These are phyloP conservation scores for Trichoderma lentiforme DNA, from an alignment of 2,329 filamentous ascomycete species.

Conservation along the genomic window DNA sequence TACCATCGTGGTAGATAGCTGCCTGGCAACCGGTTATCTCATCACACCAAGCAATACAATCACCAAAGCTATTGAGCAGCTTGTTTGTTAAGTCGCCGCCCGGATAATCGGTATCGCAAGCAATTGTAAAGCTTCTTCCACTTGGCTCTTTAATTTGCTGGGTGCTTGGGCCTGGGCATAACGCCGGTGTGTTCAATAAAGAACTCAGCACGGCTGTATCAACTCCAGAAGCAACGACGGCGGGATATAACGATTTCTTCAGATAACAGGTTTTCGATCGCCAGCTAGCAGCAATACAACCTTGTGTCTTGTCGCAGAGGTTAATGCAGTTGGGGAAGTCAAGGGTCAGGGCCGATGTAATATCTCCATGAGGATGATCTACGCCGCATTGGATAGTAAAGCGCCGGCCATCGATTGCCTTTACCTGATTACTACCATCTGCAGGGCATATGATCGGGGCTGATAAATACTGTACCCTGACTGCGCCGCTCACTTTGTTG, in stretches of 20 bases:
- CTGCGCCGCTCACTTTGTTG: neutral
- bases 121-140: neutral
- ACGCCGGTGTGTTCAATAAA: neutral
- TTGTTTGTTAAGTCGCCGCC: neutral
- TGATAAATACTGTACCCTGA: neutral
- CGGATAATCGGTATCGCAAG: neutral
- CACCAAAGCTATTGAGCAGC: neutral
- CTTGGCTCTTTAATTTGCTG: neutral
- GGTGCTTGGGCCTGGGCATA: neutral
- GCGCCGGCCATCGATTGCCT: neutral
- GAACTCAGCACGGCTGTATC: neutral
- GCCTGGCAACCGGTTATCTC: neutral
- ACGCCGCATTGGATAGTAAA: neutral
- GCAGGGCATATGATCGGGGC: neutral
- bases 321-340: neutral
- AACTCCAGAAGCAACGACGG: neutral
- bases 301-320: neutral
- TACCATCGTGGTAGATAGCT: neutral
- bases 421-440: neutral
- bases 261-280: neutral
- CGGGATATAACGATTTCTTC: neutral
- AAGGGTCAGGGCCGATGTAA: neutral
- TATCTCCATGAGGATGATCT: neutral
- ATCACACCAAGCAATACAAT: conserved; percentile 1
- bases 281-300: conserved; percentile 8